These are phyloP conservation scores for Lantana camara DNA, from an alignment of 257 asterid species.

Conservation along the genomic window DNA sequence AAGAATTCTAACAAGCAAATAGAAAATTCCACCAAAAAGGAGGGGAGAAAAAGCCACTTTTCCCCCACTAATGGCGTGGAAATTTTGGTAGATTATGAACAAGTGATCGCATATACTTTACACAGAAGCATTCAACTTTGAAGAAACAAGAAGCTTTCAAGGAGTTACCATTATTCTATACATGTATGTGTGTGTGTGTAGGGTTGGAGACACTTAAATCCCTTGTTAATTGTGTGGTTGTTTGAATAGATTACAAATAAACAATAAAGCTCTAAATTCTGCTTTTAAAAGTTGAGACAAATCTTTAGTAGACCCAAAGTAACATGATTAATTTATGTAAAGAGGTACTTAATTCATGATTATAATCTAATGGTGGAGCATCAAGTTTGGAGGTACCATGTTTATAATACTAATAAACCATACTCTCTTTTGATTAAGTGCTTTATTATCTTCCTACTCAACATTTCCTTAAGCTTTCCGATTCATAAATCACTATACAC, in stretches of 20 bases:
- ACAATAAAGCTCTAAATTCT: conserved; percentile 35
- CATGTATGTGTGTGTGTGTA: conserved; percentile 23
- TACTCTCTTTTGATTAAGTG: neutral
- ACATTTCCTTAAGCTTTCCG: conserved; percentile 30
- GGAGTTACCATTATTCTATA: too few relatives aligned
- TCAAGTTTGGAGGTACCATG: conserved; percentile 27
- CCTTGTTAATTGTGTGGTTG: conserved; percentile 26
- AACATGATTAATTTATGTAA: conserved; percentile 31
- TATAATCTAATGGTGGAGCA: conserved; percentile 31
- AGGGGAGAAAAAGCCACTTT: conserved; percentile 36
- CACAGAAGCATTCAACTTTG: conserved; percentile 54
- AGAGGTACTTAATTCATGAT: conserved; percentile 13
- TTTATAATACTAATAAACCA: neutral
- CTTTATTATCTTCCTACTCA: conserved; percentile 19
- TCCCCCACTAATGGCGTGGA: conserved; percentile 46
- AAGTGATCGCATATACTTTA: conserved; percentile 41
- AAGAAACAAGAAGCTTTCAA: conserved; percentile 26
- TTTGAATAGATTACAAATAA: conserved; percentile 31
- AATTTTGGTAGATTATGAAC: conserved; percentile 27
- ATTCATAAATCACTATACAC: conserved; percentile 27
- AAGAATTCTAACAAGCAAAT: conserved; percentile 32
- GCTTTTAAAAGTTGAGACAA: conserved; percentile 52
- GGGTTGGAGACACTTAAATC: conserved; percentile 32
- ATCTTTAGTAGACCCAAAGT: conserved; percentile 40
- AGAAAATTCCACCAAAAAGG: conserved; percentile 32